Conservation (phyloP, 2,329 filamentous ascomycete genomes). For the Pseudonectria buxi region DNA sequence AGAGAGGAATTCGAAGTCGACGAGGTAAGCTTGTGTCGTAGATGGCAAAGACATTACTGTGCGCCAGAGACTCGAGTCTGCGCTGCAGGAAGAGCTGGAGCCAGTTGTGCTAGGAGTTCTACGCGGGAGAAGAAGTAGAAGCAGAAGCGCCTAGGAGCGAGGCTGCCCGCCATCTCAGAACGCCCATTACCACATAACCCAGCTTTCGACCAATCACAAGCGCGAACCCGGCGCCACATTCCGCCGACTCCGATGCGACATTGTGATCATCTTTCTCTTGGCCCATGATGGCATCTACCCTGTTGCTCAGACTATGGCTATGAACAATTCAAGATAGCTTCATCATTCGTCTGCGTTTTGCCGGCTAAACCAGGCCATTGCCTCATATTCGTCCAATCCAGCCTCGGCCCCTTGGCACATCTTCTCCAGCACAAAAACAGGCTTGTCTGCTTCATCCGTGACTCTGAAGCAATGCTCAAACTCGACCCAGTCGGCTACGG, state of each 20-base stretch:
- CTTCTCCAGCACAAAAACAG: slow-evolving; percentile 6
- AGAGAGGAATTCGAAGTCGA: slow-evolving; percentile 5
- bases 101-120: too few relatives aligned
- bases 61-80: slow-evolving; percentile 5
- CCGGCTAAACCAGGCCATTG: slow-evolving; percentile 7
- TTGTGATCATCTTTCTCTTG: too few relatives aligned
- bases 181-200: slow-evolving; percentile 25
- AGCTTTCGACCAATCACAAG: slow-evolving; percentile 12
- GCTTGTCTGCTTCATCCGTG: neutral
- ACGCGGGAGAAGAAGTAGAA: too few relatives aligned
- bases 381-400: slow-evolving; percentile 16
- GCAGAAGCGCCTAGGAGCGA: slow-evolving; percentile 11
- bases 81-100: slow-evolving; percentile 19
- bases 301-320: too few relatives aligned
- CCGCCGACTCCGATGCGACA: slow-evolving; percentile 14
- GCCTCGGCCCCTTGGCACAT: slow-evolving; percentile 8
- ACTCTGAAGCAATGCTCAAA: slow-evolving; percentile 15
- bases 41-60: neutral
- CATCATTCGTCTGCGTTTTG: too few relatives aligned
- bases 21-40: neutral
- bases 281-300: too few relatives aligned
- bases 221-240: slow-evolving; percentile 13
- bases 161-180: slow-evolving; percentile 24
- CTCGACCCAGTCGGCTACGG: slow-evolving; percentile 19
- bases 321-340: too few relatives aligned